A percentile compares a stretch with the other conserved stretches of the same genome.
Evolutionary conservation across 495 filamentous ascomycete species (phyloP).

Genomic region (Podospora appendiculata): DNA sequence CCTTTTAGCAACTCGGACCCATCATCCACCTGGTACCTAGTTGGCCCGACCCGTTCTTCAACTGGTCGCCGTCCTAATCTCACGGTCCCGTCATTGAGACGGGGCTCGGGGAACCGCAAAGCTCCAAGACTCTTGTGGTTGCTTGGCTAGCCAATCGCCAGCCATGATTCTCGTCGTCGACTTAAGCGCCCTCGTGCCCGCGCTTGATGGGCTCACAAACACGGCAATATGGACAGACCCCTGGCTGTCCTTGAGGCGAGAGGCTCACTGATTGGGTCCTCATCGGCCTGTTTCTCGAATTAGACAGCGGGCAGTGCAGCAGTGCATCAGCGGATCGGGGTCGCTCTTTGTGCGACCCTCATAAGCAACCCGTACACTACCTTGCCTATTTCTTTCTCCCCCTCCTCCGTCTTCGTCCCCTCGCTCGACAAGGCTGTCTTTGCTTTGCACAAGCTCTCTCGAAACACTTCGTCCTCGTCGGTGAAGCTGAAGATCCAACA

Average conservation of each 20-base stretch:
- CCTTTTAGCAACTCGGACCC: too few species aligned
- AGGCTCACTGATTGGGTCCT: constrained; percentile 10
- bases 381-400: background rate
- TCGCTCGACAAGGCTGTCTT: background rate
- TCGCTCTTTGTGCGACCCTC: constrained; percentile 8
- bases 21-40: too few species aligned
- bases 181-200: constrained; percentile 22
- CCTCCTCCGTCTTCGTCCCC: background rate
- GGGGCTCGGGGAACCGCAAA: too few species aligned
- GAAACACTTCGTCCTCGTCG: background rate
- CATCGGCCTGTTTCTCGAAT: constrained; percentile 4
- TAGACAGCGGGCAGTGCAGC: constrained; percentile 2
- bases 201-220: constrained; percentile 6
- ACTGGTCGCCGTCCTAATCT: too few species aligned
- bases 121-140: background rate
- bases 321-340: background rate
- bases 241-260: background rate
- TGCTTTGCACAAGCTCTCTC: background rate
- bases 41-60: too few species aligned
- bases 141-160: constrained; percentile 14
- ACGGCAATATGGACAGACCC: background rate
- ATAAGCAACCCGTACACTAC: background rate
- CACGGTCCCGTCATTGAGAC: too few species aligned
- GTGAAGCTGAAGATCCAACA: too few species aligned
- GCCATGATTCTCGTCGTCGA: background rate